Evolutionary conservation across 768 basidiomycete species (phyloP), one percentile per base, ranked within the genome.

Genomic region (Gloeopeniophorella convolvens): DNA sequence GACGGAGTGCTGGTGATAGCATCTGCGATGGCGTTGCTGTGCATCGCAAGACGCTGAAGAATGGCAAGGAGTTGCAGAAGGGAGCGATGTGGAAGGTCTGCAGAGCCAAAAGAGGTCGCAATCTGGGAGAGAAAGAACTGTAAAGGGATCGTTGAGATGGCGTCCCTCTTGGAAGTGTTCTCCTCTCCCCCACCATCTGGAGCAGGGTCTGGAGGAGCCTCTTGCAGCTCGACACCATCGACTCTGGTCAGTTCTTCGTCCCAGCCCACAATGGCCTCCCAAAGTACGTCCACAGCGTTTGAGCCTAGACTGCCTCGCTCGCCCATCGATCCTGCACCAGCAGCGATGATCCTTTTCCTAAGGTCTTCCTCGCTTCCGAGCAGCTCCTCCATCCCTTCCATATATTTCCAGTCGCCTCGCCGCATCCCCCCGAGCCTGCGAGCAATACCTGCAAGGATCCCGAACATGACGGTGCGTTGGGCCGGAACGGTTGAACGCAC

Each of bases 391-490:
- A 66, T 61, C 4, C 70, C 72, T 7, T 67, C 63, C 31, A 60
- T 57, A 20, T 67, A 8, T n/a, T 33, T 24, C 26, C 9, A 53
- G 15, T 62, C 62, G 4, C 61, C 63, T 4, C 71, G 54, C 45
- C 65, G 63, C 18, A 59, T 56, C 23, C 54, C 40, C 11, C 59
- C 62, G 4, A 66, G 54, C 30, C 65, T 63, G 20, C 68, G 68
- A 4, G 77, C 70, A 41, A 93, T 77, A 26, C 75, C 74, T 0
- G 75, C 73, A 1, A 95, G 66, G 2, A 94, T 72, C 5, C 79
- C 77, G 15, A 95, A 69, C 85, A 94, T 93, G 0, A 79, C 79
- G 4, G 85, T 80, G 28, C 92, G 75, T 62, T 97, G 93, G 5
- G 86, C 83, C 11, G 83, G 80, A 0, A 93, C 85, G 2, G 83